Evolutionary conservation across 2,329 filamentous ascomycete species (phyloP), one percentile per base, ranked within the genome.

Genomic region (Phaeosphaeria sp.): DNA sequence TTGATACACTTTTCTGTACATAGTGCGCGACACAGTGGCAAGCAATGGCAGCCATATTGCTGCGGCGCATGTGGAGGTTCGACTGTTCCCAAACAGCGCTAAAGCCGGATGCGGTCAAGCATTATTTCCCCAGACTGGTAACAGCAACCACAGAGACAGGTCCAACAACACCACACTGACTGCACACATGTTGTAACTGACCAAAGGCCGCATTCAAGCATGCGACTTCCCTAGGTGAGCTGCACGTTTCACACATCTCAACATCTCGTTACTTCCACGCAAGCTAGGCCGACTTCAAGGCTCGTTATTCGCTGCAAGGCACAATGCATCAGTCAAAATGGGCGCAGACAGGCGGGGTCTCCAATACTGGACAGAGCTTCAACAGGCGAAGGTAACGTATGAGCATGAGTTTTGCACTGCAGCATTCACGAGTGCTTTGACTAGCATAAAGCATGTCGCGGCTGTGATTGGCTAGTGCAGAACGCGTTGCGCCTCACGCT

Each of bases 311-410:
- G 21, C 22, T 20, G 6, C 5, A n/a, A 36, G 39, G 33, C 50
- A 52, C 41, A 5, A 69, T 69, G 65, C 60, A 64, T 22, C 18
- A 52, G 22, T 69, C 67, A 27, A 58, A 4, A 50, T 71, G 62
- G 62, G 63, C 68, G 13, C 50, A 58, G 42, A 33, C 56, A 18
- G 48, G 46, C 46, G 51, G 42, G 33, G 44, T 48, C 11, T 30
- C 30, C 20, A 23, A 51, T 23, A 47, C 47, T 39, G 47, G 44
- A 17, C 49, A 56, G 20, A 51, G 39, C 52, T 58, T 47, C 50
- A 50, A 51, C 36, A 58, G 60, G 52, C 67, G 68, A 58, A 68
- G 62, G 63, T 71, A 66, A 62, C 42, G 55, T 63, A 50, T 47
- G 49, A 43, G 43, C 44, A 52, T 67, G 56, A 23, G 22, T 46